phyloP scores from a whole-genome alignment of 1,284 basidiomycete species.

The Tylopilus sp. region DNA sequence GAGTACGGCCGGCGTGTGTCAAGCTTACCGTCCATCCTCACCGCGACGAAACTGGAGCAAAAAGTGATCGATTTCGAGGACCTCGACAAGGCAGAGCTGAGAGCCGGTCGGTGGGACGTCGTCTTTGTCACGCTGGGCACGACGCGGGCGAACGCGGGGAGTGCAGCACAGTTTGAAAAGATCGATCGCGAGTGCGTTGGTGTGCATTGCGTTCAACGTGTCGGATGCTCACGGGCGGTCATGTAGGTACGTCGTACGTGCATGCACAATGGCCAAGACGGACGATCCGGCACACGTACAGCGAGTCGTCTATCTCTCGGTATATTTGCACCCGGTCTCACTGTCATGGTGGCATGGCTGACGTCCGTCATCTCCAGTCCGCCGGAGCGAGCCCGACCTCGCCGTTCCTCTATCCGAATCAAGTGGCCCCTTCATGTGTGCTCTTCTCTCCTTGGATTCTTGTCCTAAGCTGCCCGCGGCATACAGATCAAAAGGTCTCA shows the following conservation, averaged over 20 bases:
- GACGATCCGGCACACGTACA: constrained; percentile 44
- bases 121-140: constrained; percentile 63
- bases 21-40: constrained; percentile 25
- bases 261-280: constrained; percentile 57
- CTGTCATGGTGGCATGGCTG: too few species aligned
- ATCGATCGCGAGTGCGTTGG: constrained; percentile 62
- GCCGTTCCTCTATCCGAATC: constrained; percentile 49
- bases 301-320: constrained; percentile 66
- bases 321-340: constrained; percentile 27
- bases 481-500: constrained; percentile 65
- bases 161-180: constrained; percentile 60
- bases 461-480: background rate
- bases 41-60: constrained; percentile 46
- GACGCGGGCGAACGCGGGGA: constrained; percentile 54
- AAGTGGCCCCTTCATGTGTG: background rate
- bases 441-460: background rate
- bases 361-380: constrained; percentile 34
- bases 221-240: background rate
- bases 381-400: constrained; percentile 46
- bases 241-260: constrained; percentile 63
- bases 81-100: constrained; percentile 46
- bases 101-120: constrained; percentile 60
- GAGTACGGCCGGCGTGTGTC: constrained; percentile 59
- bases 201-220: background rate
- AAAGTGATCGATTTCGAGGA: constrained; percentile 64